Evolutionary conservation across 1,284 basidiomycete species (phyloP).

Genomic region (Cutaneotrichosporon sp.): DNA sequence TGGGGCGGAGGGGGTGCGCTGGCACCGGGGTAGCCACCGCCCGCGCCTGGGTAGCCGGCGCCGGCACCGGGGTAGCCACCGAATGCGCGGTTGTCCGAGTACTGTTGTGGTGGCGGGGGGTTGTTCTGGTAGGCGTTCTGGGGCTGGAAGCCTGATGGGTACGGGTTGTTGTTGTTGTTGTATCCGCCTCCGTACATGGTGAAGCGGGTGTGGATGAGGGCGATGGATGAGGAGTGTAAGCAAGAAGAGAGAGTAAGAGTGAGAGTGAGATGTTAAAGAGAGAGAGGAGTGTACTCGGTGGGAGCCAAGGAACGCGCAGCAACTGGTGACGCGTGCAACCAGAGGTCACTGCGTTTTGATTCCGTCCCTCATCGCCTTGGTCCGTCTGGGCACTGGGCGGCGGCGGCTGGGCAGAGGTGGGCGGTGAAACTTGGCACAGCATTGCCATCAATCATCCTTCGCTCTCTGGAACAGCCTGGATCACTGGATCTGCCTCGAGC

Average conservation of each 20-base stretch:
- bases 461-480: too few species aligned
- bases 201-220: neutral
- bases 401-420: too few species aligned
- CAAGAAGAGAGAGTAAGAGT: too few species aligned
- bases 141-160: conserved; percentile 2
- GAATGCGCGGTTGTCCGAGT: neutral
- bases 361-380: too few species aligned
- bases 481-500: too few species aligned
- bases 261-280: neutral
- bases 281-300: too few species aligned
- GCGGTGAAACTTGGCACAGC: too few species aligned
- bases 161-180: conserved; percentile 1
- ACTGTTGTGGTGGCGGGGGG: conserved; percentile 11
- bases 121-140: conserved; percentile 1
- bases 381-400: too few species aligned
- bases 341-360: too few species aligned
- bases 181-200: conserved; percentile 8
- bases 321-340: too few species aligned
- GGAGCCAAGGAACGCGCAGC: too few species aligned
- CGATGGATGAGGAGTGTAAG: neutral
- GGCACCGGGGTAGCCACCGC: neutral
- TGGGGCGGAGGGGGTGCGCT: neutral
- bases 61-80: neutral
- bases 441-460: too few species aligned
- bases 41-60: conserved; percentile 2